A percentile compares a stretch with the other conserved stretches of the same genome.
Conservation (phyloP, 2,329 filamentous ascomycete genomes). For the Thielaviopsis cerberus region DNA sequence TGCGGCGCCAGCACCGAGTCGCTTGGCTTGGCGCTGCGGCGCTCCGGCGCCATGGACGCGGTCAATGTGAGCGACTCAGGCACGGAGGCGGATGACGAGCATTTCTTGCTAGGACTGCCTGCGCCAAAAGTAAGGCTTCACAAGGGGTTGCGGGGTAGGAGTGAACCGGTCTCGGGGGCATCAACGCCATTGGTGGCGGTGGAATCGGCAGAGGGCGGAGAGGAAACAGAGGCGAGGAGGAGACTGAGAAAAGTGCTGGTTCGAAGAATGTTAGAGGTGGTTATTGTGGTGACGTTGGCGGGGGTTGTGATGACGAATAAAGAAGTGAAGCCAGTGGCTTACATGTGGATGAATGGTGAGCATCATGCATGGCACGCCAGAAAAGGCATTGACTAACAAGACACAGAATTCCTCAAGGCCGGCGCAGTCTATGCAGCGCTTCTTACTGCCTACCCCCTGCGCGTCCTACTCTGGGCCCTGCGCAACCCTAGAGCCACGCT, state of each 20-base stretch:
- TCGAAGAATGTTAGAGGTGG: constrained; percentile 33
- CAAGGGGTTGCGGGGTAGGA: constrained; percentile 55
- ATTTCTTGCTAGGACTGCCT: constrained; percentile 67
- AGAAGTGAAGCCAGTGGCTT: constrained; percentile 18
- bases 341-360: not conserved
- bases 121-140: constrained; percentile 54
- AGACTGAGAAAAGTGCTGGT: constrained; percentile 31
- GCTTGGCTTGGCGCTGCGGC: not conserved
- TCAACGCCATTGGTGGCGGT: constrained; percentile 38
- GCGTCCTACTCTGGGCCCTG: constrained; percentile 33
- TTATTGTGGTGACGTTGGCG: constrained; percentile 31
- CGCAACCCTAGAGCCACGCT: constrained; percentile 21
- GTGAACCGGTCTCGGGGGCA: constrained; percentile 34
- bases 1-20: constrained; percentile 15
- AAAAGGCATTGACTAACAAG: not conserved
- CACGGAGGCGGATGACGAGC: constrained; percentile 88
- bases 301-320: constrained; percentile 29
- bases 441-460: constrained; percentile 37
- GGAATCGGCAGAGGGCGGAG: constrained; percentile 19
- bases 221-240: constrained; percentile 13
- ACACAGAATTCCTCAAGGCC: constrained; percentile 26
- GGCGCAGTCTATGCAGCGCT: constrained; percentile 23
- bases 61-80: constrained; percentile 55
- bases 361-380: not conserved
- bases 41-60: not conserved